phyloP scores from a whole-genome alignment of 2,329 filamentous ascomycete genomes.

The Endoconidiophora polonica region DNA sequence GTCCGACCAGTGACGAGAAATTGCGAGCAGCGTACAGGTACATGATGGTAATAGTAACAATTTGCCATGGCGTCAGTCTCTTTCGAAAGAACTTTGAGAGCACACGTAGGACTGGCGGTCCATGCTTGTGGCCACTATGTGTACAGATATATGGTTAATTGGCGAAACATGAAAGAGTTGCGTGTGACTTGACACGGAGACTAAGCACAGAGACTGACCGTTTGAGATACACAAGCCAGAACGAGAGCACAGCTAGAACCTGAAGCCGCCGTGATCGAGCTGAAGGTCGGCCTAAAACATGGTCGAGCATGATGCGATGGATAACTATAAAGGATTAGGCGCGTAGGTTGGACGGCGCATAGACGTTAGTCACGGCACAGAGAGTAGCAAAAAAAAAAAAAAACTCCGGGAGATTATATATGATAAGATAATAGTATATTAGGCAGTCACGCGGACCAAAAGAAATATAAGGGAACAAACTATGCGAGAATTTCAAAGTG shows the following conservation, averaged over 20 bases:
- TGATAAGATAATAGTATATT: too few species aligned
- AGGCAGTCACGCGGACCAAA: too few species aligned
- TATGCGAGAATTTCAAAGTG: too few species aligned
- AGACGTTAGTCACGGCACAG: too few species aligned
- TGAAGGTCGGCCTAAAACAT: slow-evolving; percentile 81
- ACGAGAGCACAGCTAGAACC: slow-evolving; percentile 75
- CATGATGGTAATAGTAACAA: slow-evolving; percentile 69
- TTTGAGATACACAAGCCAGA: slow-evolving; percentile 77
- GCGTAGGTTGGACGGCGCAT: too few species aligned
- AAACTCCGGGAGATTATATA: too few species aligned
- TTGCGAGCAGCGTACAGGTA: slow-evolving; percentile 86
- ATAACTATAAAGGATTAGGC: background rate
- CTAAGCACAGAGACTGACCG: slow-evolving; percentile 31
- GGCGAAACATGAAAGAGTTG: background rate
- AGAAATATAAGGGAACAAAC: too few species aligned
- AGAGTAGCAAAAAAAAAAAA: too few species aligned
- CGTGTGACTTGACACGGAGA: background rate
- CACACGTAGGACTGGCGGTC: slow-evolving; percentile 56
- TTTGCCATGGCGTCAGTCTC: slow-evolving; percentile 76
- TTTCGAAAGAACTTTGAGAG: slow-evolving; percentile 56
- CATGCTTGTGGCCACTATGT: slow-evolving; percentile 65
- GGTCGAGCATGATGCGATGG: slow-evolving; percentile 46
- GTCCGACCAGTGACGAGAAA: slow-evolving; percentile 77
- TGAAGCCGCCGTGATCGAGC: slow-evolving; percentile 84
- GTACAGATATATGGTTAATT: background rate